These are phyloP conservation scores for Aspergillus puulaauensis DNA, from an alignment of 2,329 filamentous ascomycete species.

Conservation along the genomic window DNA sequence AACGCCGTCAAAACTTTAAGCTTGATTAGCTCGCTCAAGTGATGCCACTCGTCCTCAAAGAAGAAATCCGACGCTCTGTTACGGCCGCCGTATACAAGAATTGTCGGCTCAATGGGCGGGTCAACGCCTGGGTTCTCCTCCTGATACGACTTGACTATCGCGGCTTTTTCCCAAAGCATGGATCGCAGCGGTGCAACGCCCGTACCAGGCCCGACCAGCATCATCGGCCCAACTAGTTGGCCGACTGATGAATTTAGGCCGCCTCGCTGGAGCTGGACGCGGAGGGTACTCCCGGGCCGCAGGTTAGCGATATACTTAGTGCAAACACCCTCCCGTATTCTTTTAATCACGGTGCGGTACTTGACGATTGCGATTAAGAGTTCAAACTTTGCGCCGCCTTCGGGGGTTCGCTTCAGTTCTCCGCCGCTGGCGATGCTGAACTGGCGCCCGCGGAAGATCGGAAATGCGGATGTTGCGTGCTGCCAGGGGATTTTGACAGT, in stretches of 20 bases:
- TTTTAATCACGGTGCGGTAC: conserved; percentile 83
- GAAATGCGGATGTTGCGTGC: conserved; percentile 71
- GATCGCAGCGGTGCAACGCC: conserved; percentile 82
- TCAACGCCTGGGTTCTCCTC: conserved; percentile 29
- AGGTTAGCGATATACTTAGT: conserved; percentile 79
- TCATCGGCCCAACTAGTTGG: conserved; percentile 57
- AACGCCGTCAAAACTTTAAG: conserved; percentile 65
- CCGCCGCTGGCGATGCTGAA: conserved; percentile 88
- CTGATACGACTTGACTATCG: conserved; percentile 33
- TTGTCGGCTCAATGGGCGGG: conserved; percentile 41
- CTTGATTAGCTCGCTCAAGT: conserved; percentile 41
- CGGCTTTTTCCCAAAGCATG: conserved; percentile 71
- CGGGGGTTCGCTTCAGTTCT: conserved; percentile 36
- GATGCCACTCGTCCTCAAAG: conserved; percentile 73
- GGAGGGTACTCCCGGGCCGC: conserved; percentile 56
- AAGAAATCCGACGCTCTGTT: conserved; percentile 75
- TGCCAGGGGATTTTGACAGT: conserved; percentile 78
- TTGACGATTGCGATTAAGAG: conserved; percentile 85
- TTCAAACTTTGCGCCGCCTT: conserved; percentile 58
- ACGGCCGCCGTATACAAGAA: conserved; percentile 84
- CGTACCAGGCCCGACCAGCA: conserved; percentile 82
- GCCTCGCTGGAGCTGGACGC: conserved; percentile 57
- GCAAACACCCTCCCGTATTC: conserved; percentile 81
- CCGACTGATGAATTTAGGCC: conserved; percentile 49
- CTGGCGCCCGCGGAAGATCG: conserved; percentile 79